Evolutionary conservation across 2,329 filamentous ascomycete genomes (phyloP).

Genomic region (Diaporthe velutina): DNA sequence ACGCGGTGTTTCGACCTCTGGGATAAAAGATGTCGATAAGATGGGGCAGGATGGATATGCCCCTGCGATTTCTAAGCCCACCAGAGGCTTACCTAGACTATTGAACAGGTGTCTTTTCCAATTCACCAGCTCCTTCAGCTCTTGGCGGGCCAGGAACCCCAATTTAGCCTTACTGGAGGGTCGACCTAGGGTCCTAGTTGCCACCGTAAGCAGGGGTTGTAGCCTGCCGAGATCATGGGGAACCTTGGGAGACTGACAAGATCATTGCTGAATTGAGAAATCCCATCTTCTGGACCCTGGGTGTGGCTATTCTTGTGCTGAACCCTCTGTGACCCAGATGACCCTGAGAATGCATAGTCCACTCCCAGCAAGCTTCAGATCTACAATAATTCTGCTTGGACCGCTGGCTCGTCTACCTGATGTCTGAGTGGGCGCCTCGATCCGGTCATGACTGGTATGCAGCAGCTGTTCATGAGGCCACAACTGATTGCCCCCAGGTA

Average conservation of each 20-base stretch:
- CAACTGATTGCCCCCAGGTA: background rate
- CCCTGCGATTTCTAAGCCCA: slow-evolving; percentile 31
- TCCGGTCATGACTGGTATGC: background rate
- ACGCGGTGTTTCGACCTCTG: background rate
- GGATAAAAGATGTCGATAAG: slow-evolving; percentile 32
- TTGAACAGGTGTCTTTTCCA: slow-evolving; percentile 37
- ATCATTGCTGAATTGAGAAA: slow-evolving; percentile 17
- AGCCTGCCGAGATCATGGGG: slow-evolving; percentile 3
- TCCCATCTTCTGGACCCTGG: background rate
- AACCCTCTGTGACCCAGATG: background rate
- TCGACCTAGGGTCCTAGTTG: slow-evolving; percentile 26
- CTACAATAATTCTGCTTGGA: background rate
- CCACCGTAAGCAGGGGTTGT: slow-evolving; percentile 22
- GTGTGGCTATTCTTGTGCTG: background rate
- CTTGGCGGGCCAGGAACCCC: slow-evolving; percentile 23
- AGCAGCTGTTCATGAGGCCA: slow-evolving; percentile 21
- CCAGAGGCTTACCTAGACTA: background rate
- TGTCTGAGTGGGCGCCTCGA: background rate
- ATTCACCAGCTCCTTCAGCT: slow-evolving; percentile 28
- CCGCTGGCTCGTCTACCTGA: background rate
- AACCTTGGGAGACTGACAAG: slow-evolving; percentile 11
- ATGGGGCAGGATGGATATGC: slow-evolving; percentile 16
- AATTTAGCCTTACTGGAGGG: slow-evolving; percentile 32
- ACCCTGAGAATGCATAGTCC: background rate
- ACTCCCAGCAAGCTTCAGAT: background rate